Percentiles rank a stretch among this genome's conserved stretches.
These are phyloP conservation scores for Calonectria honghensis DNA, from an alignment of 2,329 filamentous ascomycete species.

Conservation along the genomic window DNA sequence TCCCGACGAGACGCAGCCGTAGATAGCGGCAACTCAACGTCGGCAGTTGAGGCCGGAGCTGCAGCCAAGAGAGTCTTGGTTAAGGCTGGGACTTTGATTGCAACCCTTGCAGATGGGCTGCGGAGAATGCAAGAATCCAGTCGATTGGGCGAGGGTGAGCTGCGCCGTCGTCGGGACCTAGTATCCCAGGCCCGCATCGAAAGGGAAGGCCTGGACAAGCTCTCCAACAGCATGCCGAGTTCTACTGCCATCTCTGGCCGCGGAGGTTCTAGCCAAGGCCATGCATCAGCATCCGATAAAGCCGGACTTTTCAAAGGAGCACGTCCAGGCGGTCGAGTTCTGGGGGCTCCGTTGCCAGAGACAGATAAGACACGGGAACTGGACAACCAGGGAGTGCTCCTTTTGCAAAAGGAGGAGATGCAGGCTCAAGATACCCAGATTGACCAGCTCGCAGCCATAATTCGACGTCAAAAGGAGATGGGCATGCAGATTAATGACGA, in stretches of 20 bases:
- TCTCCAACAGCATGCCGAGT: slow-evolving; percentile 74
- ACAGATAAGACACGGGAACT: slow-evolving; percentile 85
- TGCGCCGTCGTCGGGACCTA: slow-evolving; percentile 82
- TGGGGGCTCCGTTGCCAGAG: slow-evolving; percentile 83
- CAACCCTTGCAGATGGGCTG: slow-evolving; percentile 79
- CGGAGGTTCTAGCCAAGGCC: slow-evolving; percentile 71
- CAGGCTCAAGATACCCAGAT: slow-evolving; percentile 84
- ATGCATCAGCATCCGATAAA: slow-evolving; percentile 69
- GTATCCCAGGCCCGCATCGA: slow-evolving; percentile 82
- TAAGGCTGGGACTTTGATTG: slow-evolving; percentile 78
- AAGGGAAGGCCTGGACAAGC: slow-evolving; percentile 83
- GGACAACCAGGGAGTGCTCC: slow-evolving; percentile 84
- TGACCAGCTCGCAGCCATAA: slow-evolving; percentile 79
- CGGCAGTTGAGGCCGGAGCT: slow-evolving; percentile 77
- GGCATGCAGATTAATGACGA: slow-evolving; percentile 85
- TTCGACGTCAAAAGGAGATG: slow-evolving; percentile 85
- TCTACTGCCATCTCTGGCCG: slow-evolving; percentile 50
- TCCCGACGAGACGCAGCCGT: slow-evolving; percentile 77
- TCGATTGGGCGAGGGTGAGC: slow-evolving; percentile 82
- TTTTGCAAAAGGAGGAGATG: slow-evolving; percentile 85
- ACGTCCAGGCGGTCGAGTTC: slow-evolving; percentile 75
- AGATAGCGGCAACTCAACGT: slow-evolving; percentile 63
- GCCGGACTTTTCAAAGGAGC: slow-evolving; percentile 66
- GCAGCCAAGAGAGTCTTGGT: slow-evolving; percentile 85
- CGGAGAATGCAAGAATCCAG: slow-evolving; percentile 72